phyloP scores from a whole-genome alignment of 1,284 basidiomycete species.

The Fomitopsis schrenkii region DNA sequence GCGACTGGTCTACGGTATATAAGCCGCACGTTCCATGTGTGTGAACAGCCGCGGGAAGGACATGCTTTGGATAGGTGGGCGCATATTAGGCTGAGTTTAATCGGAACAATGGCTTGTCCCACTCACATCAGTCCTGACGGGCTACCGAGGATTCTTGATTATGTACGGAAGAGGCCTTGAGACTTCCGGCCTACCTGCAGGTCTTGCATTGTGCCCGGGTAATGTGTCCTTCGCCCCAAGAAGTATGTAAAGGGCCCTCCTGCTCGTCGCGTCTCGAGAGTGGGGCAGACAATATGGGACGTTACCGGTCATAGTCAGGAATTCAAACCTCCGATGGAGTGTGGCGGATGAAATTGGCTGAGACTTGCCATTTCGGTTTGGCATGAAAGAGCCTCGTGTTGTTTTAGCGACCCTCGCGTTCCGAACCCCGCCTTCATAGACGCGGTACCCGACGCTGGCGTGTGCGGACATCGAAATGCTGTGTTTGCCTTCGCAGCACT shows the following conservation, averaged over 20 bases:
- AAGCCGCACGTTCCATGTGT: neutral
- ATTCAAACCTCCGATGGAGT: conserved; percentile 1
- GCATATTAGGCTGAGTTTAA: conserved; percentile 1
- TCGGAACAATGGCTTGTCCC: conserved; percentile 1
- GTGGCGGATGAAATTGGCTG: neutral
- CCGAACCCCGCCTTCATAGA: neutral
- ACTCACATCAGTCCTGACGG: neutral
- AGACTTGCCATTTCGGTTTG: neutral
- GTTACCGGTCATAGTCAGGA: neutral
- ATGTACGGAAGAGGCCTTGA: neutral
- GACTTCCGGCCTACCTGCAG: neutral
- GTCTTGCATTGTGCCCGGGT: neutral
- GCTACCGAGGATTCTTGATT: neutral
- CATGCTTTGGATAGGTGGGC: conserved; percentile 2
- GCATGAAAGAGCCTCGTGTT: neutral
- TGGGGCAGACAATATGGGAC: neutral
- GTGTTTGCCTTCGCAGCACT: neutral
- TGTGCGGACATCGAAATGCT: conserved; percentile 1
- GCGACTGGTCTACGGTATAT: conserved; percentile 7
- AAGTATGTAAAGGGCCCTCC: neutral
- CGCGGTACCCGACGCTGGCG: neutral
- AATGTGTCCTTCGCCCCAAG: neutral
- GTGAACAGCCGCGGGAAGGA: conserved; percentile 2
- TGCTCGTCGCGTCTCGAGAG: neutral
- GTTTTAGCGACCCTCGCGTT: neutral